Conservation (phyloP, 129 eudicot species). For the Ambrosia trifida region DNA sequence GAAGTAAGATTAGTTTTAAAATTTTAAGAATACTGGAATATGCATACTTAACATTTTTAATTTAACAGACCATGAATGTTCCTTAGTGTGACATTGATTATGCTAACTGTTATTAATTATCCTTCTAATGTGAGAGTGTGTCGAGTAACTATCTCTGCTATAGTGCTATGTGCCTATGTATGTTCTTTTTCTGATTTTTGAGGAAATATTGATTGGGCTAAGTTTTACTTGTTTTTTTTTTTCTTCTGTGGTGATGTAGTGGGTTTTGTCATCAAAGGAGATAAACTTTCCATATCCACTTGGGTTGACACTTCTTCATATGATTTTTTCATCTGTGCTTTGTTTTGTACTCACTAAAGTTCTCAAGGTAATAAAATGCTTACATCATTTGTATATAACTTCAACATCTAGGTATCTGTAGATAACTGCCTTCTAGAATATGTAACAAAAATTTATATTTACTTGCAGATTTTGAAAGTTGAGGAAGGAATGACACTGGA, state of each 20-base stretch:
- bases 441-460: conserved; percentile 25
- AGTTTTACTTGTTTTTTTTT: conserved; percentile 8
- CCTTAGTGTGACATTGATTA: neutral
- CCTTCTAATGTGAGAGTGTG: neutral
- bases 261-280: conserved; percentile 95
- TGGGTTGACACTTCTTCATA: conserved; percentile 91
- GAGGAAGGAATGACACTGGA: conserved; percentile 95
- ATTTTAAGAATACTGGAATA: neutral
- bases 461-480: conserved; percentile 68
- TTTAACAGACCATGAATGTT: conserved; percentile 5
- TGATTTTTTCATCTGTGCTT: conserved; percentile 86
- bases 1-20: conserved; percentile 1
- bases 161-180: no score
- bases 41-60: conserved; percentile 17
- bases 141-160: no score
- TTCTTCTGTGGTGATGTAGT: conserved; percentile 49
- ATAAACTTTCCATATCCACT: conserved; percentile 97
- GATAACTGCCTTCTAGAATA: neutral
- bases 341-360: conserved; percentile 80
- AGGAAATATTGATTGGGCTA: conserved; percentile 1
- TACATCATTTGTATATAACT: conserved; percentile 18
- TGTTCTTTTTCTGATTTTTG: neutral
- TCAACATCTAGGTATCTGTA: neutral
- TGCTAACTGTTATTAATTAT: neutral
- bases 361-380: conserved; percentile 58